Base-by-base conservation (phyloP, 805 yeast species). In the Allodekkera sacchari region DNA sequence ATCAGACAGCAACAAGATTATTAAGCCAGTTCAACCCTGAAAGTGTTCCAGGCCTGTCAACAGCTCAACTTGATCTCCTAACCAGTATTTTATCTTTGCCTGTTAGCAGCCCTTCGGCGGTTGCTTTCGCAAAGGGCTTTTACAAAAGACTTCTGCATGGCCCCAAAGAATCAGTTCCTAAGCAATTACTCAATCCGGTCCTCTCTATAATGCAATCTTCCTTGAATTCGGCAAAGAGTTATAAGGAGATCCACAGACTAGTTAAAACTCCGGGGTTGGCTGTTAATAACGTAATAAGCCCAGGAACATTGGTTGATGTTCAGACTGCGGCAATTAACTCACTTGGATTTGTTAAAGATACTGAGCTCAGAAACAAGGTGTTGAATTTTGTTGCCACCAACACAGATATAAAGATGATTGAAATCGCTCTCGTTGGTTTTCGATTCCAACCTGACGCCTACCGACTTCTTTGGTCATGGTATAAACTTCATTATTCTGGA, bases 241-340 rank as follows among this genome's bases (percentile, higher is more conserved):
- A 77, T 65, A 79, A 79, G 50, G 76, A 70, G 42, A 54, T 77
- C 5, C 53, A 68, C 21, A 72, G 71, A 20, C 48, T 77, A 13
- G 69, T 66, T 9, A 74, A 73, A 39, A 64, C 64, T 35, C 61
- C 77, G 6, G 60, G 65, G 27, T 62, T 63, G 3, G 64, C 73
- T 5, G 57, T 58, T 8, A 55, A 54, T 8, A 59, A 66, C 37
- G 48, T 69, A 5, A 25, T 36, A 3, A 44, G 45, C 20, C 25
- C 36, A 3, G 34, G 38, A 3, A 26, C 45, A 10, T 31, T 36
- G 17, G 10, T 19, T 10, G 71, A 70, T 12, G 50, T 78, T 18
- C 80, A 76, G 48, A 66, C 72, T 3, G 61, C 66, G 6, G 79
- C 83, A 0, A 53, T 78, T 5, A 61, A 69, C 22, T 63, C 79